Base-by-base conservation (phyloP, 305 asterid species). In the Lippia alba region DNA sequence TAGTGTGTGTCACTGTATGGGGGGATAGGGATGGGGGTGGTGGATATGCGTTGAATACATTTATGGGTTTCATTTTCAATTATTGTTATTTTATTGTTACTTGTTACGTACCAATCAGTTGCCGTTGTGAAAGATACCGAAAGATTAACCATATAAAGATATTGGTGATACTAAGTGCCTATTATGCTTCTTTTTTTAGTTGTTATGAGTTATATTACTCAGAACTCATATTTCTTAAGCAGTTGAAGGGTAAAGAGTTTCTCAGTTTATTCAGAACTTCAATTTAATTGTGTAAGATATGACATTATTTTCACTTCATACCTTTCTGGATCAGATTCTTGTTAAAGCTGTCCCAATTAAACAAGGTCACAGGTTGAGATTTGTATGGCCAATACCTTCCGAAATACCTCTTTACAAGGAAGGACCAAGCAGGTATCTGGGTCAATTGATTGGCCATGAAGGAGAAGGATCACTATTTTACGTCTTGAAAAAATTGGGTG, bases 401-500 rank as follows among this genome's bases (percentile, higher is more conserved):
- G 96, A 82, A 69, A 84, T 91, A 76, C 92, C 4, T 67, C 86
- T 88, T 70, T 94, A 94, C 81, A 81, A 87, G 85, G 99, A 94
- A 82, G 97, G 96, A 74, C 87, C 94, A 7, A 56, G 82, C 84
- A 81, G 91, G 81, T 94, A 94, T 74, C 87, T 91, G 74, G 85
- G 94, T 70, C 99, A 94, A 85, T 81, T 94, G 85, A 87, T 91
- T 81, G 97, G 99, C 81, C 97, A 94, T 85, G 99, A 91, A 88
- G 99, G 97, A 84, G 97, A 88, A 82, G 99, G 99, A 84, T 94
- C 97, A 66, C 51, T 94, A 81, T 94, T 90, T 88, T 91, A 86
- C 79, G 67, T 83, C 76, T 81, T 94, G 88, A 94, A 94, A 83
- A 94, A 90, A 79, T 79, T 90, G 80, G 99, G 99, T 94, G 83